Evolutionary conservation across 805 yeast genomes (phyloP), one percentile per base, ranked within the genome.

Genomic region (Wickerhamiella sergipiensis): DNA sequence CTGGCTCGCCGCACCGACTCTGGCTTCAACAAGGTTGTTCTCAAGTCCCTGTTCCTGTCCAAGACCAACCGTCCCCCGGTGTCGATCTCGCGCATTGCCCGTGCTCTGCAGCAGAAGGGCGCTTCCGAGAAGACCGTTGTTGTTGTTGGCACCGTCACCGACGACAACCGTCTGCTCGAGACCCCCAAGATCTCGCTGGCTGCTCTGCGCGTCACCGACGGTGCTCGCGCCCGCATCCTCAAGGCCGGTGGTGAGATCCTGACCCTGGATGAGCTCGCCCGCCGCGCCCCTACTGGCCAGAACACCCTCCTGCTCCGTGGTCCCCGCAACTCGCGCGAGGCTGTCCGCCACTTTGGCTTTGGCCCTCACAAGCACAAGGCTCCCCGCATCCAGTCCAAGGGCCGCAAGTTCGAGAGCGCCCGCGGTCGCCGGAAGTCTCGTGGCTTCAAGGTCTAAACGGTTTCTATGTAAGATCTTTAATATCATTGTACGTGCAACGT

Each of bases 301-400:
- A 92, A 92, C 95, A 92, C 98, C 64, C 77, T 92, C 74, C 77
- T 90, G 69, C 78, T 92, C 73, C 87, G 97, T 81, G 99, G 99
- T 75, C 95, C 97, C 78, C 88, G 97, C 85, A 81, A 78, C 78
- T 71, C 95, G 75, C 87, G 99, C 81, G 97, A 92, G 80, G 97
- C 97, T 69, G 97, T 87, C 69, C 87, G 97, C 81, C 97, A 92
- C 85, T 92, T 92, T 73, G 99, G 99, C 75, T 72, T 90, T 75
- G 99, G 99, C 79, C 99, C 99, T 71, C 98, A 92, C 94, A 87
- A 87, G 83, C 77, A 80, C 79, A 92, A 92, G 87, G 97, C 97
- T 70, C 99, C 99, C 78, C 88, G 94, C 80, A 83, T 92, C 75
- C 68, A 76, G 70, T 90, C 97, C 60, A 88, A 79, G 75, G 99